phyloP scores from a whole-genome alignment of 192 early-diverging fungal genomes.

The Dimargaris cristalligena region DNA sequence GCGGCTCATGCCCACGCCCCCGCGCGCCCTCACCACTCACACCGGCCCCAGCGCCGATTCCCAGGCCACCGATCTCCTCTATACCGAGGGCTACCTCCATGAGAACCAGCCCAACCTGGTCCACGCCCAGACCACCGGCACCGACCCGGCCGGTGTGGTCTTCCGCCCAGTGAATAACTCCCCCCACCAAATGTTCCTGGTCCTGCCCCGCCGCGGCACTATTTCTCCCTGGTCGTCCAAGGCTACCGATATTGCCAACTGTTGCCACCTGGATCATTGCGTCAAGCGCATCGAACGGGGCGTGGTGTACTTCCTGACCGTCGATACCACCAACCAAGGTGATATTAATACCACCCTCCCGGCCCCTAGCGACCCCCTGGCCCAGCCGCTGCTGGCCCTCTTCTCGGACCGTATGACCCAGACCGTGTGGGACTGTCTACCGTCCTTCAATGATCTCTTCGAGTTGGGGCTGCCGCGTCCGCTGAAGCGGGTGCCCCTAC shows the following conservation, averaged over 20 bases:
- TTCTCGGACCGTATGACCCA: constrained; percentile 95
- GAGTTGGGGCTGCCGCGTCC: constrained; percentile 38
- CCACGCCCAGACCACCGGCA: not conserved
- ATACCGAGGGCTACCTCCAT: constrained; percentile 21
- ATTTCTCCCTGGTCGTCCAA: constrained; percentile 99
- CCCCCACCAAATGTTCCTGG: constrained; percentile 36
- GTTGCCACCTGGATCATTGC: constrained; percentile 59
- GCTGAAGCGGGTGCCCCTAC: constrained; percentile 41
- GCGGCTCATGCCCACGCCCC: constrained; percentile 16
- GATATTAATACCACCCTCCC: constrained; percentile 6
- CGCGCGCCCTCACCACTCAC: constrained; percentile 11
- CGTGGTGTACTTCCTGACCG: constrained; percentile 36
- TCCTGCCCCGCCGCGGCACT: constrained; percentile 84
- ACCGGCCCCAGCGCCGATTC: constrained; percentile 14
- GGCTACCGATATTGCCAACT: constrained; percentile 91
- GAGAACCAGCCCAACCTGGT: constrained; percentile 11
- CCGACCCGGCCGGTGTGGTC: not conserved
- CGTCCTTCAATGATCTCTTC: constrained; percentile 49
- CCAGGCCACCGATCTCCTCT: constrained; percentile 20
- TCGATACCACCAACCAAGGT: constrained; percentile 26
- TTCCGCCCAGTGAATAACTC: constrained; percentile 11
- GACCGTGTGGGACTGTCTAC: constrained; percentile 43
- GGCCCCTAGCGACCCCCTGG: constrained; percentile 23
- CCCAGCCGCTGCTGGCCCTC: constrained; percentile 28
- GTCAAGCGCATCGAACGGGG: constrained; percentile 86